Conservation (phyloP, 495 filamentous ascomycete species). For the Aspergillus nidulans region DNA sequence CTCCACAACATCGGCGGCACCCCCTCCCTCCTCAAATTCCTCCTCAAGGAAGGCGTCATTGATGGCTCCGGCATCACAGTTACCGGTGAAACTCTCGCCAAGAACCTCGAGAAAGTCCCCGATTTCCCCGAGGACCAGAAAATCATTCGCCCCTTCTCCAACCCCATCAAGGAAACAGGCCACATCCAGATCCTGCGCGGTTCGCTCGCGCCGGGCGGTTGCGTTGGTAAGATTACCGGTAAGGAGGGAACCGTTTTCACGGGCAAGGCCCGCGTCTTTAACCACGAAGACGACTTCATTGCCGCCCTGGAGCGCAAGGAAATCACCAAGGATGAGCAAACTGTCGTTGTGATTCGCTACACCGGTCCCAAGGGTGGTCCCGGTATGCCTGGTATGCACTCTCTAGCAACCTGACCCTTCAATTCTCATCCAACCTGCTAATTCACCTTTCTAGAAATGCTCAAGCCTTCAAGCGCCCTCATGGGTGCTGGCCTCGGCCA, state of each 20-base stretch:
- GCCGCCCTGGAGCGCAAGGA: constrained; percentile 70
- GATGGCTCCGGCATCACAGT: constrained; percentile 87
- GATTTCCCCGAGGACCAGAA: constrained; percentile 80
- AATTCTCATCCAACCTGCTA: too few relatives aligned
- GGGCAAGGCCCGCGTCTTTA: constrained; percentile 83
- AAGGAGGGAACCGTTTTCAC: constrained; percentile 91
- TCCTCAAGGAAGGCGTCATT: constrained; percentile 85
- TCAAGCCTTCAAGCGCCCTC: constrained; percentile 73
- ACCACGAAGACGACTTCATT: constrained; percentile 79
- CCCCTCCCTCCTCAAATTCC: constrained; percentile 83
- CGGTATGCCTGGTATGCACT: constrained; percentile 67
- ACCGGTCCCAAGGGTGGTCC: constrained; percentile 93
- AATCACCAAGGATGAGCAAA: constrained; percentile 96
- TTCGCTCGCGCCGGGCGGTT: constrained; percentile 82
- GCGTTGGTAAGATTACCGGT: constrained; percentile 96
- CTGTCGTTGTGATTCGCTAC: constrained; percentile 95
- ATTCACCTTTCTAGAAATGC: too few relatives aligned
- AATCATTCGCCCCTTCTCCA: constrained; percentile 85
- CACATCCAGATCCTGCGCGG: constrained; percentile 97
- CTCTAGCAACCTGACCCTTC: background rate
- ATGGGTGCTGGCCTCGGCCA: constrained; percentile 81
- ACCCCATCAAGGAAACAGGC: constrained; percentile 90
- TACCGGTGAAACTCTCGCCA: constrained; percentile 85
- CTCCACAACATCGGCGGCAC: constrained; percentile 87
- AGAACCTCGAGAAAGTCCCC: constrained; percentile 77